Conservation (phyloP, 208 protist genomes). For the Leishmania guyanensis region DNA sequence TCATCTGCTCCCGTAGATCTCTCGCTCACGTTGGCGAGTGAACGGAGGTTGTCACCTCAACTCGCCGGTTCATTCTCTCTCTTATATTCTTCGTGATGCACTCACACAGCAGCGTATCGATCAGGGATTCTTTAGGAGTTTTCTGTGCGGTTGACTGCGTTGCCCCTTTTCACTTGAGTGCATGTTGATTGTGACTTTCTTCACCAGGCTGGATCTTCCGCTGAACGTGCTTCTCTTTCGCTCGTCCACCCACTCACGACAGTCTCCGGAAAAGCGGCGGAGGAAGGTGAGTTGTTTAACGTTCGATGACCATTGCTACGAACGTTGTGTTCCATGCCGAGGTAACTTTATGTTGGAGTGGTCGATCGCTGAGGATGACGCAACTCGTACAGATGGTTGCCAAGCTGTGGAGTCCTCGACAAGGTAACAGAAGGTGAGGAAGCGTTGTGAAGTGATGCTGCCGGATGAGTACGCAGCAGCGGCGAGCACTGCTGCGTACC, state of each 20-base stretch:
- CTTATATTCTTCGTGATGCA: neutral
- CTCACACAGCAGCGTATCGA: too few species aligned
- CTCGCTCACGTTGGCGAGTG: neutral
- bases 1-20: neutral
- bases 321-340: neutral
- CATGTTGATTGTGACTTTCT: neutral
- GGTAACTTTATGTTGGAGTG: neutral
- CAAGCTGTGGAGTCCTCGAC: constrained; percentile 4
- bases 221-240: too few species aligned
- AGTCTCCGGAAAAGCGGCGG: neutral
- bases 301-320: neutral
- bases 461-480: too few species aligned
- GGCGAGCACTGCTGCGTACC: too few species aligned
- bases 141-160: neutral
- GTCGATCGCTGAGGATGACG: too few species aligned
- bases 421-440: constrained; percentile 28
- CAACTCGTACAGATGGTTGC: too few species aligned
- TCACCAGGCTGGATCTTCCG: neutral
- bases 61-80: neutral
- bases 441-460: constrained; percentile 11
- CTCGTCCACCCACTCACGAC: neutral
- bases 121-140: neutral
- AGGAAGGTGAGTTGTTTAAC: neutral
- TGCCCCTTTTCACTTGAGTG: neutral
- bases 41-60: neutral